These are phyloP conservation scores for Geotrichum fermentans DNA, from an alignment of 1,139 yeast genomes.

Conservation along the genomic window DNA sequence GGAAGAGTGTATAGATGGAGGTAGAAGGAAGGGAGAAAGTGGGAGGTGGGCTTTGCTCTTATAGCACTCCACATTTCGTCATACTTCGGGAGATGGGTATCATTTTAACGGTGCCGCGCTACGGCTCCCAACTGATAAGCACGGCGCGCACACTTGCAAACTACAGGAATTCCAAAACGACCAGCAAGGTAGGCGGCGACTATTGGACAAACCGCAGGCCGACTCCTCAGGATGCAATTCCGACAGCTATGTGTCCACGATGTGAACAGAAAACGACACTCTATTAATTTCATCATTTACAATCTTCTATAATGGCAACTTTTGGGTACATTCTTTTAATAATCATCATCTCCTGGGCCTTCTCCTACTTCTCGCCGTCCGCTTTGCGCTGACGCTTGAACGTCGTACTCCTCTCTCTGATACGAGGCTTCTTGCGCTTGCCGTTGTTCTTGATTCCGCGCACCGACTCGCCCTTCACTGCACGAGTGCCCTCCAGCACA, in stretches of 20 bases:
- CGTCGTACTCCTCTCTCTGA: slow-evolving; percentile 60
- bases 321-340: no score
- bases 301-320: no score
- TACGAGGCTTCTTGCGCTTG: slow-evolving; percentile 52
- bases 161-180: neutral
- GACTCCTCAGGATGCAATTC: no score
- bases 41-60: no score
- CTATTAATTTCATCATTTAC: no score
- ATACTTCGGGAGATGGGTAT: no score
- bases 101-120: no score
- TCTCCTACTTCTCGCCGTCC: neutral
- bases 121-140: neutral
- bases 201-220: no score
- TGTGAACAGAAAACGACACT: no score
- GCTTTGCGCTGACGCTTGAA: slow-evolving; percentile 40
- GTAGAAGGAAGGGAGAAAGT: no score
- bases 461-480: slow-evolving; percentile 62
- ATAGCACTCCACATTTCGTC: no score
- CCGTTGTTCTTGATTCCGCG: slow-evolving; percentile 24
- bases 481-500: slow-evolving; percentile 78
- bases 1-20: neutral
- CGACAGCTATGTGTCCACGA: neutral
- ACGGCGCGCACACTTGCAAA: neutral
- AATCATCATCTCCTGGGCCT: neutral
- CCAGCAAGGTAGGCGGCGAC: no score